Evolutionary conservation across 2,329 filamentous ascomycete species (phyloP), one percentile per base, ranked within the genome.

Genomic region (Botryotinia convoluta): DNA sequence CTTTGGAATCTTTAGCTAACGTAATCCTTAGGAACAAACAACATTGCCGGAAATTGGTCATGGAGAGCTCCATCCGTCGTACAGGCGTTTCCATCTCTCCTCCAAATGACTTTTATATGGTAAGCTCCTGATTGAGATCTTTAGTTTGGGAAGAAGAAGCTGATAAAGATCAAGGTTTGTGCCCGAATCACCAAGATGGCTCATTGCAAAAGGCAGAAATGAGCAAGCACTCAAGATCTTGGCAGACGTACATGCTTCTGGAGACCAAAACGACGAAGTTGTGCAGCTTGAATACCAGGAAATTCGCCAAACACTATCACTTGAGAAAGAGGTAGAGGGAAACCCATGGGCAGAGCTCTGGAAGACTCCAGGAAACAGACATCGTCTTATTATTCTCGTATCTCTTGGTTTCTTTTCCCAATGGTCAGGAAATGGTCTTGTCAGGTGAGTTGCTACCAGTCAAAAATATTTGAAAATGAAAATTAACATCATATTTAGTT

Each of bases 161-260:
- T 72, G 51, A 70, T 18, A 8, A 9, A 74, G 67, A 9, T 71
- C 74, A 74, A 81, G 79, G 79, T 76, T 82, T 39, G 80, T 83
- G 20, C 82, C 82, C 39, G 82, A 83, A 76, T 78, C 83, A 75
- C 79, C 83, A 39, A 75, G 79, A 74, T 88, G 60, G 91, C 84
- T 93, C 6, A 91, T 92, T 10, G 86, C 86, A 22, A 87, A 91
- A 77, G 91, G 91, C 75, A 86, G 88, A 0, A 91, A 90, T 85
- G 90, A 92, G 44, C 87, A 92, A 79, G 88, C 89, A 0, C 83
- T 82, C 84, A 18, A 85, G 85, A 79, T 88, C 59, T 77, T 90
- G 8, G 82, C 83, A 37, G 83, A 86, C 42, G 85, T 84, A 57
- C 87, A 84, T 74, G 82, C 82, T 44, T 76, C 80, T 68, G 83